phyloP scores from a whole-genome alignment of 192 early-diverging fungal species.

The Phycomyces blakesleeanus region DNA sequence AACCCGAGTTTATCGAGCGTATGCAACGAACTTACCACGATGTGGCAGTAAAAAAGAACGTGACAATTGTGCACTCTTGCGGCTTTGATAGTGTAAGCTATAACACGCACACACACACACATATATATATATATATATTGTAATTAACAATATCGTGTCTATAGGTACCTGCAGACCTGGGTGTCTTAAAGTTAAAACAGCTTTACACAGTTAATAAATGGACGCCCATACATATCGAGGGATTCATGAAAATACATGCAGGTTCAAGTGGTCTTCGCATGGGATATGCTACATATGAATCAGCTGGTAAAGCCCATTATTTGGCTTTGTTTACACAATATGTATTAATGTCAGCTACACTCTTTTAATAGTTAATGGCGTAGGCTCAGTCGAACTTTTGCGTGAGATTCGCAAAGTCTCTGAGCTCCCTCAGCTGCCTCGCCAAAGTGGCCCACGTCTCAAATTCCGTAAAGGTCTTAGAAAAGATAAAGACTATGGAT shows the following conservation, averaged over 20 bases:
- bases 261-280: slow-evolving; percentile 47
- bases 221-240: slow-evolving; percentile 53
- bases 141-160: slow-evolving; percentile 16
- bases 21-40: slow-evolving; percentile 55
- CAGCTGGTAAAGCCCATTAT: slow-evolving; percentile 37
- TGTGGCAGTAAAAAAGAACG: slow-evolving; percentile 42
- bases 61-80: slow-evolving; percentile 61
- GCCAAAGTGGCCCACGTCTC: slow-evolving; percentile 44
- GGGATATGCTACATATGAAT: slow-evolving; percentile 65
- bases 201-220: slow-evolving; percentile 36
- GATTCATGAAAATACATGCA: slow-evolving; percentile 49
- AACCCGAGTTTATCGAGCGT: slow-evolving; percentile 64
- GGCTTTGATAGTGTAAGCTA: slow-evolving; percentile 48
- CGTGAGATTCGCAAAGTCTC: slow-evolving; percentile 41
- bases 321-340: not conserved
- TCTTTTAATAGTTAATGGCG: slow-evolving; percentile 39
- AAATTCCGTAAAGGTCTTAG: slow-evolving; percentile 37
- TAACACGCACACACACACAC: not conserved
- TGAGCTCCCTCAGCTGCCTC: slow-evolving; percentile 40
- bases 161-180: slow-evolving; percentile 64
- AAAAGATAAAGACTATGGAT: slow-evolving; percentile 49
- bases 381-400: slow-evolving; percentile 39
- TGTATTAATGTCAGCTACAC: not conserved
- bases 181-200: slow-evolving; percentile 55
- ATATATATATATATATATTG: not conserved